Evolutionary conservation across 805 yeast species (phyloP), one percentile per base, ranked within the genome.

Genomic region (Cyberlindnera suaveolens): DNA sequence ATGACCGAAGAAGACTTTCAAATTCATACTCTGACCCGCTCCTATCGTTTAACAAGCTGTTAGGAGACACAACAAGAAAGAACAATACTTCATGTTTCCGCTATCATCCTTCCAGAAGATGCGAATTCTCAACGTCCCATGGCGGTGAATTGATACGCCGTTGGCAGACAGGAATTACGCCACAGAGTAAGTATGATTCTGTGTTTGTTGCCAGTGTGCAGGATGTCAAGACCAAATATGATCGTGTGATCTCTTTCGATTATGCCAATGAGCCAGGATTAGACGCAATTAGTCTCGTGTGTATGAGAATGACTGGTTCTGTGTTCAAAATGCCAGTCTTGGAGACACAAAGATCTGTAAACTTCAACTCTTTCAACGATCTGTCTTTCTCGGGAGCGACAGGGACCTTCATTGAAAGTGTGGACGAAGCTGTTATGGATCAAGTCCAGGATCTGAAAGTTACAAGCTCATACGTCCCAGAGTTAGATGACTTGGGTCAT

Each of bases 221-320:
- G 38, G 96, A 88, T 58, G 77, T 78, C 10, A 76, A 75, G 45
- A 82, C 95, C 0, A 85, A 82, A 42, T 80, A 75, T 54, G 96
- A 89, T 50, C 73, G 90, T 51, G 95, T 89, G 1, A 79, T 84
- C 1, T 82, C 96, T 0, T 89, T 83, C 63, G 96, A 89, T 60
- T 89, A 88, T 58, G 51, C 59, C 14, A 44, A 47, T 37, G 52
- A 49, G 19, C 30, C 17, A 15, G 49, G 49, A 7, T 78, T 75
- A 44, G 72, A 80, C 18, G 74, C 78, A 1, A 74, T 85, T 8
- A 79, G 82, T 52, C 71, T 86, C 44, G 78, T 90, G 26, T 89
- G 97, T 61, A 83, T 90, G 84, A 70, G 96, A 50, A 95, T 87
- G 54, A 85, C 95, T 1, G 97, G 97, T 4, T 82, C 86, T 41